Evolutionary conservation across 345 rosid species (phyloP).

Genomic region (Eucalyptus cloeziana): DNA sequence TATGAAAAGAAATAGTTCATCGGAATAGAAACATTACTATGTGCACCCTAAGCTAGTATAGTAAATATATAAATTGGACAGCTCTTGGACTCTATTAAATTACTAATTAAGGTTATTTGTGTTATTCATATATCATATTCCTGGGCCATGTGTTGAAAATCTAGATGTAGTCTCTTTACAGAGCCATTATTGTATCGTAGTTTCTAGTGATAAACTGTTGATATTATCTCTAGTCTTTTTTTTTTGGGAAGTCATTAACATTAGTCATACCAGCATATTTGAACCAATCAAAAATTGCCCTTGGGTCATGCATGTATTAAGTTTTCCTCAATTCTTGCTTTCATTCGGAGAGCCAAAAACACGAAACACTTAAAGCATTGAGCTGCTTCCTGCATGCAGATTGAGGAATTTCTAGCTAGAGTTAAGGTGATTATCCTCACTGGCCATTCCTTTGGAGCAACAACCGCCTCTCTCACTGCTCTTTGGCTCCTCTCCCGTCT

Average conservation of each 20-base stretch:
- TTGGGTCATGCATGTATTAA: neutral
- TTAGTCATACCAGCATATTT: neutral
- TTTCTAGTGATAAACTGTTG: neutral
- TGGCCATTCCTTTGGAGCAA: conserved; percentile 82
- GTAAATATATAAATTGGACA: neutral
- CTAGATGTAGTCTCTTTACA: neutral
- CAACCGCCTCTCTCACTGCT: conserved; percentile 59
- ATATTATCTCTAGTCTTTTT: rapidly evolving
- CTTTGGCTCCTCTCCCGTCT: conserved; percentile 61
- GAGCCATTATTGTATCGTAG: rapidly evolving
- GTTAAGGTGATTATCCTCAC: conserved; percentile 49
- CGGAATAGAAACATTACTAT: rapidly evolving
- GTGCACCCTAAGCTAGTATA: too few relatives aligned
- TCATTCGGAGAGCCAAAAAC: neutral
- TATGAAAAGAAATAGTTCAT: rapidly evolving
- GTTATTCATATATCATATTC: neutral
- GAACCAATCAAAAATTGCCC: neutral
- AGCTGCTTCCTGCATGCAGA: conserved; percentile 12
- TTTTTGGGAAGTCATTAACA: neutral
- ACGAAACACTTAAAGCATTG: neutral
- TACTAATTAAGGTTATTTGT: neutral
- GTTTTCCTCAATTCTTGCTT: neutral
- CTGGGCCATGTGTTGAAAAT: neutral
- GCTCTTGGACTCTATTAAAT: neutral
- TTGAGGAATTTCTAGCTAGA: conserved; percentile 5